A percentile compares a stretch with the other conserved stretches of the same genome.
Conservation (phyloP, 805 yeast species). For the Debaryomyces maramus region DNA sequence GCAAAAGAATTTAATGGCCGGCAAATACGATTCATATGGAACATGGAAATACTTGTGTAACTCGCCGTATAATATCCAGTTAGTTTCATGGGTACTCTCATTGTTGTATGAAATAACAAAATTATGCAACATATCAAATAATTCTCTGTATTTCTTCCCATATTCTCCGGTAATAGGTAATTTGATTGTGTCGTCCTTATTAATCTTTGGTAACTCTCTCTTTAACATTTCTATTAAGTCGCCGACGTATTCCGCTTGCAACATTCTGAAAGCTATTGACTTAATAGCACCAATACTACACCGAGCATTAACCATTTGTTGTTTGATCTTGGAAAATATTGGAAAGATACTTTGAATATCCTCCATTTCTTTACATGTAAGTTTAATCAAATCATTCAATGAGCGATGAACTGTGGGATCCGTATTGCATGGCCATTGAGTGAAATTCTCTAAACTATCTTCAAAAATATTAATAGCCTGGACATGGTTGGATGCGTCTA, state of each 20-base stretch:
- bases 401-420: constrained; percentile 41
- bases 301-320: constrained; percentile 31
- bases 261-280: constrained; percentile 27
- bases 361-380: constrained; percentile 30
- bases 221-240: constrained; percentile 42
- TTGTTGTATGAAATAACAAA: constrained; percentile 30
- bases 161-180: constrained; percentile 27
- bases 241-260: constrained; percentile 37
- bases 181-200: constrained; percentile 26
- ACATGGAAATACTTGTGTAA: constrained; percentile 55
- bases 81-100: constrained; percentile 43
- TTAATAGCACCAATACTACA: constrained; percentile 30
- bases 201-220: constrained; percentile 38
- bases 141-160: constrained; percentile 23
- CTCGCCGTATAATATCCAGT: constrained; percentile 60
- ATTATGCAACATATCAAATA: constrained; percentile 29
- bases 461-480: constrained; percentile 31
- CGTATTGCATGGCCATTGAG: constrained; percentile 23
- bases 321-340: constrained; percentile 34
- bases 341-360: constrained; percentile 28
- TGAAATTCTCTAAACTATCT: constrained; percentile 24
- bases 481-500: constrained; percentile 15
- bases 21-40: constrained; percentile 59
- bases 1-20: constrained; percentile 59
- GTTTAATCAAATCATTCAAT: constrained; percentile 45